Evolutionary conservation across 805 yeast genomes (phyloP).

Genomic region (Candida patagonica): DNA sequence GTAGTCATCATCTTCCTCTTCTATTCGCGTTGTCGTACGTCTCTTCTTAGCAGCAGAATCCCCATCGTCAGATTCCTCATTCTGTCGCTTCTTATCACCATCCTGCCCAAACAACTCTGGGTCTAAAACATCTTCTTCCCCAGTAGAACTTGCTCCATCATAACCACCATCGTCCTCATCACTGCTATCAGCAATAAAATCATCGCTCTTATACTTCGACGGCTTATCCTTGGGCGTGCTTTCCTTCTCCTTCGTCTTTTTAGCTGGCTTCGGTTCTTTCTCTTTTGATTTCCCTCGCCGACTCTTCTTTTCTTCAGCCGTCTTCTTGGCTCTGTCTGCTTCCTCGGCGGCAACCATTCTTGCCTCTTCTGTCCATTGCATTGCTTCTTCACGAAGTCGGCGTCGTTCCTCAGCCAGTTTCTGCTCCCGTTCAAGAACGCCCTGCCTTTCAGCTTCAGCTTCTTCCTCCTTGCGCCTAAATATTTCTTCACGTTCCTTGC

Average conservation of each 20-base stretch:
- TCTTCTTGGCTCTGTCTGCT: conserved; percentile 21
- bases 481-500: conserved; percentile 53
- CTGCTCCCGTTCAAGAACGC: conserved; percentile 21
- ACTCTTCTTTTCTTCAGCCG: conserved; percentile 12
- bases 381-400: conserved; percentile 25
- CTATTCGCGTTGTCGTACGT: conserved; percentile 22
- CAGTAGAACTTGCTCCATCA: conserved; percentile 22
- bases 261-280: conserved; percentile 3
- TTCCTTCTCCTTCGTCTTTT: conserved; percentile 5
- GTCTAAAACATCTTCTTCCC: conserved; percentile 29
- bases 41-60: conserved; percentile 9
- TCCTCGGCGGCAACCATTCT: conserved; percentile 26
- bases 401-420: conserved; percentile 25
- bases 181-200: conserved; percentile 30
- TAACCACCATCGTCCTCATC: conserved; percentile 30
- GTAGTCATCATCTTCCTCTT: conserved; percentile 12
- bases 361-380: conserved; percentile 33
- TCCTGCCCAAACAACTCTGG: conserved; percentile 26
- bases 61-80: conserved; percentile 16
- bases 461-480: conserved; percentile 33
- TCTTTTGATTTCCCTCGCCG: conserved; percentile 3
- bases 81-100: conserved; percentile 17
- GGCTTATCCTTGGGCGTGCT: conserved; percentile 15
- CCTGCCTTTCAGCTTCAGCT: conserved; percentile 21
- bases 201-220: conserved; percentile 26